Conservation (phyloP, 2,329 filamentous ascomycete genomes). For the Tolypocladium album region DNA sequence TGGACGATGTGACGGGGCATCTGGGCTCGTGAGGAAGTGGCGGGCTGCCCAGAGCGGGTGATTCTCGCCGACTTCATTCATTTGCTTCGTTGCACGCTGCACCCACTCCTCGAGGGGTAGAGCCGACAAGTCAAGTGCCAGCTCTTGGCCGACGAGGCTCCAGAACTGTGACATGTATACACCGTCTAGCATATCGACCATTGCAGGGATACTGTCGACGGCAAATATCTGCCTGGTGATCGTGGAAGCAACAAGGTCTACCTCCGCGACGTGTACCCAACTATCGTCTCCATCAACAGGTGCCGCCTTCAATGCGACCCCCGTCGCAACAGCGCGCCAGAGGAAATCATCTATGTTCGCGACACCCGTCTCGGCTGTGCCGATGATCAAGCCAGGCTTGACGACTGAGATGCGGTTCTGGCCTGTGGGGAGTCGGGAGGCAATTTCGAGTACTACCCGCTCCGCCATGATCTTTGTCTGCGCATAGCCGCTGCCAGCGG, state of each 20-base stretch:
- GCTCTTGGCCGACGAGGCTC: not conserved
- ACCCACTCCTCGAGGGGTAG: not conserved
- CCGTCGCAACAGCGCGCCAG: not conserved
- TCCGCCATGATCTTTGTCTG: constrained; percentile 14
- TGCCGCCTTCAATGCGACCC: not conserved
- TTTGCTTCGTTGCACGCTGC: not conserved
- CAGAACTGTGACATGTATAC: not conserved
- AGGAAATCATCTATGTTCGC: not conserved
- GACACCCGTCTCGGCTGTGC: not conserved
- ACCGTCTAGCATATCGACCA: not conserved
- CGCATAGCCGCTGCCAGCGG: constrained; percentile 6
- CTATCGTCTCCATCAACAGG: not conserved
- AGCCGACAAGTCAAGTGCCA: not conserved
- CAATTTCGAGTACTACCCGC: constrained; percentile 4
- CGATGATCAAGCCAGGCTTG: not conserved
- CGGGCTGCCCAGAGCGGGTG: not conserved
- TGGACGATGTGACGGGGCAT: not conserved
- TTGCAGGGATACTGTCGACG: not conserved
- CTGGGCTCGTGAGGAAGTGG: not conserved
- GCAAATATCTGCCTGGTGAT: not conserved
- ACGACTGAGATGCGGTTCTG: not conserved
- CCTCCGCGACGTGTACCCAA: not conserved
- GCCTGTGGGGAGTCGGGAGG: not conserved
- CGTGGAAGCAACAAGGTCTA: not conserved
- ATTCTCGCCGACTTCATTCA: not conserved